phyloP scores from a whole-genome alignment of 305 asterid genomes.

The Fraxinus greggii region DNA sequence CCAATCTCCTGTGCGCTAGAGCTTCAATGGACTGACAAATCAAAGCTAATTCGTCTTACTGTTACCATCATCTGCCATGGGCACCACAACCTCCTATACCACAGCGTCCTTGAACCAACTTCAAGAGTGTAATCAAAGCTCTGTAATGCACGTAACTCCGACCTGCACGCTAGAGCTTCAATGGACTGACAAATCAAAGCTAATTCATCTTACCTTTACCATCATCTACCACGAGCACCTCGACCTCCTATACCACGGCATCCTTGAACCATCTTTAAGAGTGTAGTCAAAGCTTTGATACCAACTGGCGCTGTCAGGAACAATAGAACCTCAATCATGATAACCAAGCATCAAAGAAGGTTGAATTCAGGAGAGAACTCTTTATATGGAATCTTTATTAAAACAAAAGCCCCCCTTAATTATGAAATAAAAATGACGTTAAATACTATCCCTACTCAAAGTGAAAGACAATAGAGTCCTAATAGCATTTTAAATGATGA shows the following conservation, averaged over 20 bases:
- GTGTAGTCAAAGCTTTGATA: background rate
- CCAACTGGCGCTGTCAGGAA: background rate
- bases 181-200: background rate
- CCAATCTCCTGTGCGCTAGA: background rate
- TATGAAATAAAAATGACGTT: background rate
- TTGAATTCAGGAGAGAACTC: background rate
- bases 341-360: background rate
- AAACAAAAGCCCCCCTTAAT: background rate
- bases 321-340: background rate
- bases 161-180: background rate
- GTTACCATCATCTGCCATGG: background rate
- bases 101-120: background rate
- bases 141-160: background rate
- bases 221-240: background rate
- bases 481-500: background rate
- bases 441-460: background rate
- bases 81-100: background rate
- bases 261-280: background rate
- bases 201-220: background rate
- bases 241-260: background rate
- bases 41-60: background rate
- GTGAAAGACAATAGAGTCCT: background rate
- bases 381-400: background rate
- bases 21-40: background rate
- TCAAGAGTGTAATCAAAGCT: background rate